Conservation (phyloP, 139 green algal species). For the Tetratostichococcus sp. region DNA sequence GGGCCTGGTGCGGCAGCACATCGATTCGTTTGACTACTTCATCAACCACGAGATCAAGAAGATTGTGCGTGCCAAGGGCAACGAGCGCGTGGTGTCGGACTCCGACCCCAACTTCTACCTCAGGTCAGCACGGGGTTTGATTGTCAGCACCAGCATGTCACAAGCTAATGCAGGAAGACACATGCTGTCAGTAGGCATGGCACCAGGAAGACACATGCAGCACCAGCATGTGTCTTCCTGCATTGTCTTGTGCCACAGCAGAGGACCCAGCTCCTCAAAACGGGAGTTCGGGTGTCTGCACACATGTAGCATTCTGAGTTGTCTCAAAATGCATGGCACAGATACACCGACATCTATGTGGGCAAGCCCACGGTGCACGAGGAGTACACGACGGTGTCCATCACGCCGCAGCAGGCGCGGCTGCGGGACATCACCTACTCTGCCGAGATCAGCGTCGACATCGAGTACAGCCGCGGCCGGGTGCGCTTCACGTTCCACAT, state of each 20-base stretch:
- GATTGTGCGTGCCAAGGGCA: slow-evolving; percentile 92
- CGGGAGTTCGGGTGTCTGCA: too few relatives aligned
- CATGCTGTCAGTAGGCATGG: too few relatives aligned
- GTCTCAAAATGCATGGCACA: slow-evolving; percentile 14
- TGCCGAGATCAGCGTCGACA: slow-evolving; percentile 93
- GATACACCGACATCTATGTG: slow-evolving; percentile 93
- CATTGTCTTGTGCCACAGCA: too few relatives aligned
- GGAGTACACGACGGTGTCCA: slow-evolving; percentile 78
- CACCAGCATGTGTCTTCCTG: too few relatives aligned
- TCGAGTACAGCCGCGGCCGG: slow-evolving; percentile 96
- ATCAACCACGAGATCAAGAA: slow-evolving; percentile 96
- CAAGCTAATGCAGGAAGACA: too few relatives aligned
- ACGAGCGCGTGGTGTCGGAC: slow-evolving; percentile 92
- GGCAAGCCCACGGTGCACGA: slow-evolving; percentile 86
- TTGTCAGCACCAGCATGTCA: too few relatives aligned
- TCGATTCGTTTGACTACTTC: slow-evolving; percentile 98
- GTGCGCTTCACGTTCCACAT: slow-evolving; percentile 38
- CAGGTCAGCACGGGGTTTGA: slow-evolving; percentile 69
- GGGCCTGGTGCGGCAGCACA: slow-evolving; percentile 89
- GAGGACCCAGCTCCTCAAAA: too few relatives aligned
- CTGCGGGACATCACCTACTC: slow-evolving; percentile 95
- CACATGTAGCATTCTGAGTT: too few relatives aligned
- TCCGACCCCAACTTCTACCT: slow-evolving; percentile 98
- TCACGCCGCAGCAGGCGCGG: slow-evolving; percentile 96
- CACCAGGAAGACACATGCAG: too few relatives aligned